Evolutionary conservation across 2,329 filamentous ascomycete genomes (phyloP), one percentile per base, ranked within the genome.

Genomic region (Trichocomaceae sp.): DNA sequence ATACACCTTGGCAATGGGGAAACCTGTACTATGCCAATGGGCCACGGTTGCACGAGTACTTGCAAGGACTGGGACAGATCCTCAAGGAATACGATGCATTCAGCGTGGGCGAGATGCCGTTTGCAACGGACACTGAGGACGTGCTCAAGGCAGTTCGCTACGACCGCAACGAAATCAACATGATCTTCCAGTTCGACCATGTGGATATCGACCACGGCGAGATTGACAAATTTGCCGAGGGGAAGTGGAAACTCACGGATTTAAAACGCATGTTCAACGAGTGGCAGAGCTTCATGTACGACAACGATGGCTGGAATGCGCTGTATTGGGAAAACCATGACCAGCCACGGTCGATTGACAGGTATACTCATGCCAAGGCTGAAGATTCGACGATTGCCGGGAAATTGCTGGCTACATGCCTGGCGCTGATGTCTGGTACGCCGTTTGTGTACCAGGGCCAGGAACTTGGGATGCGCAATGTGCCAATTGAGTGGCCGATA

Each of bases 141-240:
- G 75, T 82, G 1, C 62, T 83, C 5, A 72, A 73, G 13, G 76
- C 76, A 6, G 83, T 87, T 2, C 75, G 75, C 2, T 77, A 75
- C 20, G 78, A 81, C 50, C 75, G 79, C 15, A 75, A 77, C 31
- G 83, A 87, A 63, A 69, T 88, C 45, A 83, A 80, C 65, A 88
- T 88, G 83, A 84, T 88, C 35, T 88, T 88, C 69, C 82, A 86
- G 61, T 88, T 88, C 64, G 84, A 87, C 60, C 77, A 84, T 10
- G 82, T 87, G 7, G 79, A 85, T 62, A 72, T 85, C 15, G 84
- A 81, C 3, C 74, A 79, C 47, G 80, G 66, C 5, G 51, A 54
- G 65, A 72, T 62, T 68, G 76, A 81, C 62, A 77, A 81, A 54
- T 81, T 79, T 35, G 70, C 72, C 7, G 74, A 66, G 4, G 64